These are phyloP conservation scores for Novymonas esmeraldas DNA, from an alignment of 208 protist genomes.

Conservation along the genomic window DNA sequence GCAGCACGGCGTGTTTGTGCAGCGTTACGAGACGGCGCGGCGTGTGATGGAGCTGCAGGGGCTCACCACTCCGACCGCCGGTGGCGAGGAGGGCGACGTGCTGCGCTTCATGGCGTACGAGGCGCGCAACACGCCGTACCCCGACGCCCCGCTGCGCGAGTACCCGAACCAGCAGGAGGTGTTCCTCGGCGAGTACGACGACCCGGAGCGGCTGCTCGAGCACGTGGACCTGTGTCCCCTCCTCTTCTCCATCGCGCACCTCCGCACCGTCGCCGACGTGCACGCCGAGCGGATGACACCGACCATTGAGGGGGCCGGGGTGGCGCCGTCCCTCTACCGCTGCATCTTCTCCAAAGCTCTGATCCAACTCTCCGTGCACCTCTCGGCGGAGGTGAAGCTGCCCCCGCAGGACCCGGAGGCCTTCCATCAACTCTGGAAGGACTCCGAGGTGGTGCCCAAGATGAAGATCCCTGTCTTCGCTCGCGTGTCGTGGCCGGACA, in stretches of 20 bases:
- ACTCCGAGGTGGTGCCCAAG: conserved; percentile 81
- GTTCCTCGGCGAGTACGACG: conserved; percentile 89
- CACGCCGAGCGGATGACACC: conserved; percentile 79
- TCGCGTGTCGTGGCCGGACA: conserved; percentile 84
- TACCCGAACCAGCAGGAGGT: conserved; percentile 85
- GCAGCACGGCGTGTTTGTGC: conserved; percentile 72
- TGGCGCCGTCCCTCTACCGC: conserved; percentile 83
- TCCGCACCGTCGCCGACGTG: conserved; percentile 80
- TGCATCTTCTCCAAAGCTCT: conserved; percentile 89
- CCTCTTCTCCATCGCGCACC: conserved; percentile 80
- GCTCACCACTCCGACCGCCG: conserved; percentile 38
- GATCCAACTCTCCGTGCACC: conserved; percentile 82
- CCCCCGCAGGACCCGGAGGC: conserved; percentile 87
- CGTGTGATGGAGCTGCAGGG: conserved; percentile 74
- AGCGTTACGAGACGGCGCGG: conserved; percentile 56
- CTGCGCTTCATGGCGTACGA: conserved; percentile 85
- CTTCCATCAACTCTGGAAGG: conserved; percentile 87
- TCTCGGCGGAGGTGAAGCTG: conserved; percentile 91
- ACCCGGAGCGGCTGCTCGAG: conserved; percentile 84
- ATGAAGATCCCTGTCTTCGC: conserved; percentile 89
- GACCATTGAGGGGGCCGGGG: conserved; percentile 81
- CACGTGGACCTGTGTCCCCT: conserved; percentile 88
- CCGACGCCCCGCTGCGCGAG: conserved; percentile 75
- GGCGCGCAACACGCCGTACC: conserved; percentile 76
- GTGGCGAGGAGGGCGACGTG: conserved; percentile 69